Percentiles rank a stretch among this genome's conserved stretches.
These are phyloP conservation scores for Sporisorium exsertum DNA, from an alignment of 1,284 basidiomycete species.

Conservation along the genomic window DNA sequence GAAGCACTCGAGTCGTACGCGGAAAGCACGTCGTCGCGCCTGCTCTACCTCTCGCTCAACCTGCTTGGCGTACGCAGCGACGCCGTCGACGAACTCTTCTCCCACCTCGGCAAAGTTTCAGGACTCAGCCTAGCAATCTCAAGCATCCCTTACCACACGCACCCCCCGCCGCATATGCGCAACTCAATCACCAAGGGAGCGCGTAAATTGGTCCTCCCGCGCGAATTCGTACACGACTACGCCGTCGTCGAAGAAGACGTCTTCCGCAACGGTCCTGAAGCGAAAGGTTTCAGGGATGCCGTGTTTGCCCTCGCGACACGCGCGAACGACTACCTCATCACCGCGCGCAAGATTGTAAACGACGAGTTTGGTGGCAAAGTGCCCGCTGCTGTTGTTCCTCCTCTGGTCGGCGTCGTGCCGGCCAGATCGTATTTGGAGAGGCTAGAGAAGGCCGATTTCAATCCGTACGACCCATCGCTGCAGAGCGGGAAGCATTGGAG, in stretches of 20 bases:
- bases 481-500: conserved; percentile 81
- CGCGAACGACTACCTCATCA: conserved; percentile 89
- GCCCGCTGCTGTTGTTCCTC: conserved; percentile 77
- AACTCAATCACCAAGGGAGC: conserved; percentile 67
- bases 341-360: conserved; percentile 82
- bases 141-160: conserved; percentile 61
- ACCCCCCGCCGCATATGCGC: conserved; percentile 55
- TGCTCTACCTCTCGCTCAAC: conserved; percentile 61
- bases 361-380: conserved; percentile 75
- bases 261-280: conserved; percentile 78
- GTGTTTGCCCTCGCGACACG: conserved; percentile 89
- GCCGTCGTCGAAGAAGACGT: conserved; percentile 87
- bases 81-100: conserved; percentile 61
- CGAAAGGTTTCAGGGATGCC: conserved; percentile 77
- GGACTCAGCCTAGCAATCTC: conserved; percentile 58
- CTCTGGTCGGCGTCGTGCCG: conserved; percentile 83
- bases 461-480: conserved; percentile 81
- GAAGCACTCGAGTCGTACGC: conserved; percentile 60
- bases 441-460: conserved; percentile 83
- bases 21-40: conserved; percentile 62
- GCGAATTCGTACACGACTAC: conserved; percentile 83
- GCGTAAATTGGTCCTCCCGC: conserved; percentile 82
- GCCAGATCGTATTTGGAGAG: conserved; percentile 79
- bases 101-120: conserved; percentile 67
- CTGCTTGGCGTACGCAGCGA: conserved; percentile 52